A percentile compares a stretch with the other conserved stretches of the same genome.
These are phyloP conservation scores for Herpotrichia juniperi DNA, from an alignment of 2,329 filamentous ascomycete genomes.

Conservation along the genomic window DNA sequence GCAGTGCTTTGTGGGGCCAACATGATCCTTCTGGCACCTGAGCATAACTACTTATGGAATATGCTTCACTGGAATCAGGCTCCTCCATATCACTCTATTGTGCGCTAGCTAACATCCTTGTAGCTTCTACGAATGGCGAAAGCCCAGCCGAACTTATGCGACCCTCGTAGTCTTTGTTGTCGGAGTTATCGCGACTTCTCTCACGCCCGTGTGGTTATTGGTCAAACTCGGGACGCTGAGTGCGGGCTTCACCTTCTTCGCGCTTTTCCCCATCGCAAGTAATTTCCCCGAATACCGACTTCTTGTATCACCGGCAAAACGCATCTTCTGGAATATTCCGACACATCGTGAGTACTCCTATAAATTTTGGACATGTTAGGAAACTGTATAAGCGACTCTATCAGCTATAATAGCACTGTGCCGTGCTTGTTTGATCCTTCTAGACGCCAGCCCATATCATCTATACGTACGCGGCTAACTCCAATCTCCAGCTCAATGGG, in stretches of 20 bases:
- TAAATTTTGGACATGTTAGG: no score
- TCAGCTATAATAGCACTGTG: no score
- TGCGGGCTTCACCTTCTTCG: constrained; percentile 39
- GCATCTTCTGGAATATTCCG: constrained; percentile 44
- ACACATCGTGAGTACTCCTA: constrained; percentile 31
- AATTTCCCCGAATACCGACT: constrained; percentile 44
- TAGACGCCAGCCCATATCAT: no score
- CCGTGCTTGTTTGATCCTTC: no score
- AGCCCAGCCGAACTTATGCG: constrained; percentile 31
- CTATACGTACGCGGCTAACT: constrained; percentile 4
- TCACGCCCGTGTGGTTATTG: constrained; percentile 33
- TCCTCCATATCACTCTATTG: background rate
- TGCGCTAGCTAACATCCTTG: background rate
- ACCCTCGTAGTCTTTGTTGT: constrained; percentile 30
- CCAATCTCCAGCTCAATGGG: constrained; percentile 37
- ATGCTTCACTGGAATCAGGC: no score
- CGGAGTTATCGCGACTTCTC: constrained; percentile 24
- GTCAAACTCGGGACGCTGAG: constrained; percentile 35
- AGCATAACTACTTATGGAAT: no score
- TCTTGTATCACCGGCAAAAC: constrained; percentile 42
- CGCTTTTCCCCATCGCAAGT: constrained; percentile 40
- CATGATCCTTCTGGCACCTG: no score
- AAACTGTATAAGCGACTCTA: no score
- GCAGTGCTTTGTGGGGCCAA: no score
- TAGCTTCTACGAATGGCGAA: constrained; percentile 47